Percentiles rank a stretch among this genome's conserved stretches.
These are phyloP conservation scores for Phialophora macrospora DNA, from an alignment of 2,329 filamentous ascomycete species.

Conservation along the genomic window DNA sequence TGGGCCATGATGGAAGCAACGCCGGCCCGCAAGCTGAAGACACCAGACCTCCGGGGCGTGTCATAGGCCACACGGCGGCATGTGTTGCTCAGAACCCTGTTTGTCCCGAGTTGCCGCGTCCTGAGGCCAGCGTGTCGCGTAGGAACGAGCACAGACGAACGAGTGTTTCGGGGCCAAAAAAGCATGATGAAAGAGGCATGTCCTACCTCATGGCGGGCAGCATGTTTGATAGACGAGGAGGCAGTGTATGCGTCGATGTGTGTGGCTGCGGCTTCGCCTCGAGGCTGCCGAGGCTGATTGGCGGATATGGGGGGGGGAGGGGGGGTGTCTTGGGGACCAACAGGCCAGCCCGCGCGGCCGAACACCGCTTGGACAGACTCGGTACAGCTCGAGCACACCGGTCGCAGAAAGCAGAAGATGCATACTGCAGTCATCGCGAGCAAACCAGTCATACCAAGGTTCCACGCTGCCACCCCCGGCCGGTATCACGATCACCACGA, in stretches of 20 bases:
- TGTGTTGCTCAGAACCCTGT: background rate
- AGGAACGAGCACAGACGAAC: slow-evolving; percentile 5
- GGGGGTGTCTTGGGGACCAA: background rate
- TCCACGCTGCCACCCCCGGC: background rate
- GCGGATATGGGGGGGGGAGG: slow-evolving; percentile 9
- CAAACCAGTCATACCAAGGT: slow-evolving; percentile 16
- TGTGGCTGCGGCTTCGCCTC: slow-evolving; percentile 18
- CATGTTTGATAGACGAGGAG: slow-evolving; percentile 16
- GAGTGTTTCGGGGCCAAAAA: slow-evolving; percentile 21
- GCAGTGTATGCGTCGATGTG: slow-evolving; percentile 5
- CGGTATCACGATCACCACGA: background rate
- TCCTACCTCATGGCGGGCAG: slow-evolving; percentile 3
- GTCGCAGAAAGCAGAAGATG: background rate
- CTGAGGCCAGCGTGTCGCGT: background rate
- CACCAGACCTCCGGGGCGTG: background rate
- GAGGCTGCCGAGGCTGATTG: slow-evolving; percentile 6
- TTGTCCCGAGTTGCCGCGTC: slow-evolving; percentile 7
- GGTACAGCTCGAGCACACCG: background rate
- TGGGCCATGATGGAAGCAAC: slow-evolving; percentile 5
- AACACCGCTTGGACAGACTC: background rate
- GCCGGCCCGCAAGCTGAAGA: background rate
- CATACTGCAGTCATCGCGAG: background rate
- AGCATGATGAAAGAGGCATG: slow-evolving; percentile 16
- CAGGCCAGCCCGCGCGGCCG: background rate
- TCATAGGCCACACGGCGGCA: slow-evolving; percentile 14